Evolutionary conservation across 257 asterid genomes (phyloP), one percentile per base, ranked within the genome.

Genomic region (Solanum chilense): DNA sequence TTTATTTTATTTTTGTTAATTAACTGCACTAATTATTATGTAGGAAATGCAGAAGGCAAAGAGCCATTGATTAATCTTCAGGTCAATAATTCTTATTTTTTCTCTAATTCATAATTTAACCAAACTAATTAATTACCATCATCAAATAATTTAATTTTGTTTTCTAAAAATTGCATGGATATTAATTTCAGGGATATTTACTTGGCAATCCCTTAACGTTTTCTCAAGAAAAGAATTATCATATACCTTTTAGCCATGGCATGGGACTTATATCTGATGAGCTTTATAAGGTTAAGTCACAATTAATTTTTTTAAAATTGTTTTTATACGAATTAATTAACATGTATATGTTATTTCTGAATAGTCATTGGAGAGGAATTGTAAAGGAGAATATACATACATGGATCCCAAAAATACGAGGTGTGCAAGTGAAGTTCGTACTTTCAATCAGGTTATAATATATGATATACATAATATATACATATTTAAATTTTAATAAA

Each of bases 21-120:
- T 5, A 47, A 14, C 58, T 5, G 21, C 9, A 2, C 16, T 15
- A 49, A 49, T 49, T 49, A 20, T 7, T 15, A 45, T 10, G 10
- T 75, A 91, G 94, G 92, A 83, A 91, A 85, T 56, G 86, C 86
- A 71, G 90, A 49, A n/a, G 92, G 90, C 9, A 14, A 77, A n/a
- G 15, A 81, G 41, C 91, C 92, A 86, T 78, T 52, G 3, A 47
- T 90, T 84, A 64, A 86, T 60, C 89, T 90, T 77, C 62, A 89
- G 92, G 93, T 91, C 37, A 25, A 25, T 25, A 25, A 7, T 20
- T 56, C 33, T 64, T 31, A 64, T 64, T 62, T 64, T 20, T 12
- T 12, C 13, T 6, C 39, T 68, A 27, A 11, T n/a, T 35, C 39
- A 35, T 35, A 35, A 35, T 35, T 35, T 35, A 35, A 35, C 39